Conservation (phyloP, 495 filamentous ascomycete genomes). For the Penicillium arizonense region DNA sequence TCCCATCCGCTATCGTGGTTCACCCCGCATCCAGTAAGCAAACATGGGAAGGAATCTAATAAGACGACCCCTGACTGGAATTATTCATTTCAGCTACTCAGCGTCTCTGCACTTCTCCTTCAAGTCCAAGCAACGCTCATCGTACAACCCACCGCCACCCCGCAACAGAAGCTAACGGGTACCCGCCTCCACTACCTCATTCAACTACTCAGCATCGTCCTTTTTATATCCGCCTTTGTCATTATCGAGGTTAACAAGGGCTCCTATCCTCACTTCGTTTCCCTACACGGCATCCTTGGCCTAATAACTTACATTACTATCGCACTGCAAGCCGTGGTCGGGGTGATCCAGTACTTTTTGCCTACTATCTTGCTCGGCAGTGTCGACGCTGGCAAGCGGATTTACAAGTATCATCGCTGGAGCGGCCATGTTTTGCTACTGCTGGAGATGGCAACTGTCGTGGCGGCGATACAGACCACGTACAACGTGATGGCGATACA, state of each 20-base stretch:
- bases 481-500: constrained; percentile 60
- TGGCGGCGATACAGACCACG: constrained; percentile 70
- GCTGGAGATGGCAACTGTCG: constrained; percentile 69
- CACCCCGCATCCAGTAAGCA: constrained; percentile 73
- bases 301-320: constrained; percentile 71
- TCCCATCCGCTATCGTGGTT: constrained; percentile 67
- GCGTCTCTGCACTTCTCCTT: constrained; percentile 69
- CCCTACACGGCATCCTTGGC: constrained; percentile 76
- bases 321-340: constrained; percentile 69
- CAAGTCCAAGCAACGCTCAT: constrained; percentile 77
- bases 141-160: constrained; percentile 82
- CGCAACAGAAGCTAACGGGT: constrained; percentile 70
- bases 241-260: constrained; percentile 85
- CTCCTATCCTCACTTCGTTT: constrained; percentile 68
- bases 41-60: too few species aligned
- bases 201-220: constrained; percentile 59
- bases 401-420: constrained; percentile 87
- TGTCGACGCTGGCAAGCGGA: constrained; percentile 70
- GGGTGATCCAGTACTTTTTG: constrained; percentile 75
- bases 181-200: constrained; percentile 66
- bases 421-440: constrained; percentile 73
- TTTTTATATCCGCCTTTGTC: constrained; percentile 65
- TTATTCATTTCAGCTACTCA: constrained; percentile 59
- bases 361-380: constrained; percentile 68
- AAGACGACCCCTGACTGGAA: background rate